A percentile compares a stretch with the other conserved stretches of the same genome.
These are phyloP conservation scores for Zygotorulaspora danielsina DNA, from an alignment of 805 yeast genomes.

Conservation along the genomic window DNA sequence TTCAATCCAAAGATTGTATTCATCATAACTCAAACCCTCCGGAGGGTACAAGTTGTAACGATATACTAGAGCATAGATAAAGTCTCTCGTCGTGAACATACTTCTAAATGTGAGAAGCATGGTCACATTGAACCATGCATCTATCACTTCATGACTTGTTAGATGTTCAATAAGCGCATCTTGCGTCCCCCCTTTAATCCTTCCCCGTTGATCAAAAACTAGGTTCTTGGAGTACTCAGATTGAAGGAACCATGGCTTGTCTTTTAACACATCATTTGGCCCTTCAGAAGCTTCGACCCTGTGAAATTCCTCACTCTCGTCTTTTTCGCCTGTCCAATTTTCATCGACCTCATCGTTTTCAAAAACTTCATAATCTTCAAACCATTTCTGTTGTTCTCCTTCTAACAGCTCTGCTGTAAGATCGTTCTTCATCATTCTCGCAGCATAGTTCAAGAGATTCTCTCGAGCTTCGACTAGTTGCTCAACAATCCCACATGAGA, in stretches of 20 bases:
- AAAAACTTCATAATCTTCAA: constrained; percentile 27
- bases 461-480: constrained; percentile 69
- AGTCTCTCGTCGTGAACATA: constrained; percentile 61
- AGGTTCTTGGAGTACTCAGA: constrained; percentile 58
- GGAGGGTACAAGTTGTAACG: constrained; percentile 76
- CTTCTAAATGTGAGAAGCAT: constrained; percentile 73
- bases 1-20: constrained; percentile 70
- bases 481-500: constrained; percentile 41
- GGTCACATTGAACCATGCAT: constrained; percentile 60
- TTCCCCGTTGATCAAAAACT: constrained; percentile 63
- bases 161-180: constrained; percentile 75
- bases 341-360: constrained; percentile 15
- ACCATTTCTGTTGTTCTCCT: constrained; percentile 40
- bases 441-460: constrained; percentile 63
- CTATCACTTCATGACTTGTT: constrained; percentile 65
- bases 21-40: constrained; percentile 79
- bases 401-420: constrained; percentile 55
- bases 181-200: constrained; percentile 77
- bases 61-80: constrained; percentile 54
- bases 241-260: constrained; percentile 68
- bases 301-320: constrained; percentile 6
- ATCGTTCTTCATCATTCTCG: constrained; percentile 73
- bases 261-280: constrained; percentile 38
- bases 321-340: constrained; percentile 1
- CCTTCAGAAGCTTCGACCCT: constrained; percentile 5